A percentile compares a stretch with the other conserved stretches of the same genome.
Conservation (phyloP, 1,139 yeast species). For the Trichomonascaceae sp. region DNA sequence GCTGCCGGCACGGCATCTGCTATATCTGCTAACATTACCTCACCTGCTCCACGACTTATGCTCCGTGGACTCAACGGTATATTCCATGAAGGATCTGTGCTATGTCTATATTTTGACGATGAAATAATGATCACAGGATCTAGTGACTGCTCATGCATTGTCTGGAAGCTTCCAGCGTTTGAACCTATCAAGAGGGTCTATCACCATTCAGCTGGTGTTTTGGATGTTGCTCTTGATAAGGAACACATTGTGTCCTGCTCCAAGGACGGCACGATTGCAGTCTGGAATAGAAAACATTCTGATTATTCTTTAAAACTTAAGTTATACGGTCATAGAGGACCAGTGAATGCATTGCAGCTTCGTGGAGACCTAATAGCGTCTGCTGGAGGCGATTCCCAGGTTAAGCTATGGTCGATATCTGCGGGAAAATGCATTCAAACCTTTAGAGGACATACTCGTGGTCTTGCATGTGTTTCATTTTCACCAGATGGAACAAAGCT, state of each 20-base stretch:
- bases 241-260: constrained; percentile 31
- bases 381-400: constrained; percentile 34
- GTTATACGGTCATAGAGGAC: constrained; percentile 31
- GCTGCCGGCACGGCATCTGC: constrained; percentile 1
- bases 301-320: constrained; percentile 17
- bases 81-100: constrained; percentile 31
- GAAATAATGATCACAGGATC: constrained; percentile 34
- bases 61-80: constrained; percentile 10
- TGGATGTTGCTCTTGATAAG: constrained; percentile 27
- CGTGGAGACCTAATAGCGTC: constrained; percentile 27
- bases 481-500: constrained; percentile 22
- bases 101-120: constrained; percentile 32
- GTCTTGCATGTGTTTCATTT: constrained; percentile 33
- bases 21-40: constrained; percentile 6
- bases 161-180: constrained; percentile 29
- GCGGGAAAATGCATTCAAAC: constrained; percentile 23
- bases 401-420: constrained; percentile 29
- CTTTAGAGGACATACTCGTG: constrained; percentile 32
- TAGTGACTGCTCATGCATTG: constrained; percentile 31
- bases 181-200: constrained; percentile 23
- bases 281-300: constrained; percentile 25
- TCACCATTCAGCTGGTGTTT: constrained; percentile 29
- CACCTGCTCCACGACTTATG: neutral
- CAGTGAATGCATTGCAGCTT: constrained; percentile 33
- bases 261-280: constrained; percentile 30